Evolutionary conservation across 2,329 filamentous ascomycete species (phyloP).

Genomic region (Cercospora janseana): DNA sequence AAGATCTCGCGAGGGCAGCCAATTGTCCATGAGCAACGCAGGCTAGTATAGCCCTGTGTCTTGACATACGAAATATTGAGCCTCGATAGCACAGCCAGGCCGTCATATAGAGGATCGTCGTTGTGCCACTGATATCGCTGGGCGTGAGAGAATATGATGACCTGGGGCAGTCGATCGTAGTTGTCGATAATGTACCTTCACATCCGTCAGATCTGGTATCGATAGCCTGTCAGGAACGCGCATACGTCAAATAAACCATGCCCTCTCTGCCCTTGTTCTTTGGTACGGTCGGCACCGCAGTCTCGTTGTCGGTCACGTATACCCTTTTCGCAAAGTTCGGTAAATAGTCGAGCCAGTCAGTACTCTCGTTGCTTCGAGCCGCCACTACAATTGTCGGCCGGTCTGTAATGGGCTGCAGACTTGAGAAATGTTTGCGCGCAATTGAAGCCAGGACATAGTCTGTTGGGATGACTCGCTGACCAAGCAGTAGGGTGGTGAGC

Average conservation of each 20-base stretch:
- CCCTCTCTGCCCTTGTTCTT: constrained; percentile 51
- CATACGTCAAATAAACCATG: constrained; percentile 52
- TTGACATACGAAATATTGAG: constrained; percentile 52
- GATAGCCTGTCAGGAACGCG: not conserved
- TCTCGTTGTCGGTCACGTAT: constrained; percentile 45
- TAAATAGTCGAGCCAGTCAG: constrained; percentile 45
- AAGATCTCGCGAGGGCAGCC: constrained; percentile 54
- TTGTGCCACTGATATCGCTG: constrained; percentile 58
- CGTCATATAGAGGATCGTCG: constrained; percentile 52
- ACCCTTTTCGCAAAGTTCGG: constrained; percentile 43
- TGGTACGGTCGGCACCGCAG: constrained; percentile 43
- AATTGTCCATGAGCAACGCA: constrained; percentile 54
- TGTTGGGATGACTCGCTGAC: too few species aligned
- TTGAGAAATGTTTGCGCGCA: too few species aligned
- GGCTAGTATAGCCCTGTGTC: constrained; percentile 53
- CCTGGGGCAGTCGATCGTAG: constrained; percentile 55
- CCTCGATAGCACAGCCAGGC: constrained; percentile 49
- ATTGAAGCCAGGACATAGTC: too few species aligned
- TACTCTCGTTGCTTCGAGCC: constrained; percentile 23
- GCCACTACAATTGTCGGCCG: constrained; percentile 5
- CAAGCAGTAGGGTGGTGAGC: too few species aligned
- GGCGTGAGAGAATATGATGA: constrained; percentile 60
- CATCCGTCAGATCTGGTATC: not conserved
- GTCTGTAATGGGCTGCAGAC: too few species aligned
- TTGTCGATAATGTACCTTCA: constrained; percentile 52